A percentile compares a stretch with the other conserved stretches of the same genome.
phyloP scores from a whole-genome alignment of 805 yeast species.

The Hanseniaspora pseudoguilliermondii region DNA sequence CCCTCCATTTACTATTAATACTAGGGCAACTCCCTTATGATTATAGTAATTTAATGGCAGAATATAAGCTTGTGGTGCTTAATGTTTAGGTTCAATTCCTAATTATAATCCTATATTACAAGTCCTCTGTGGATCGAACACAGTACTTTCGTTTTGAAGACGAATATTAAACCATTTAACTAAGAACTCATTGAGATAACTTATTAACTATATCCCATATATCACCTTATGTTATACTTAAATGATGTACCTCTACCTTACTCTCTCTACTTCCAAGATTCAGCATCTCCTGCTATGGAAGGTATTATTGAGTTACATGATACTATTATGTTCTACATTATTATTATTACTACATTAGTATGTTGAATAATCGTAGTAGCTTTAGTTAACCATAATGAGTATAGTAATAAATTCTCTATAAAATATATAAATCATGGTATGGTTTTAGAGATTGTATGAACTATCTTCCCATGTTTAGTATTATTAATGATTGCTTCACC shows the following conservation, averaged over 20 bases:
- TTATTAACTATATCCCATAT: not conserved
- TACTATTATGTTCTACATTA: conserved; percentile 19
- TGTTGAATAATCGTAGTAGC: conserved; percentile 16
- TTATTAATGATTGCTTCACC: conserved; percentile 16
- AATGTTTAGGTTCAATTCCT: not conserved
- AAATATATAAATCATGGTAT: conserved; percentile 21
- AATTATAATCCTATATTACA: not conserved
- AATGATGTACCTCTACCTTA: conserved; percentile 22
- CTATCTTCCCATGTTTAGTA: conserved; percentile 20
- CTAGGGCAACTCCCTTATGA: not conserved
- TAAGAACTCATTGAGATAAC: not conserved
- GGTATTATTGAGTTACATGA: conserved; percentile 19
- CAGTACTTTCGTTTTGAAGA: not conserved
- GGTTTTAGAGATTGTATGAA: conserved; percentile 21
- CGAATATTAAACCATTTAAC: not conserved
- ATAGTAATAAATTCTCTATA: conserved; percentile 14
- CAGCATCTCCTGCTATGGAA: conserved; percentile 18
- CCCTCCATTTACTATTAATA: too few relatives aligned
- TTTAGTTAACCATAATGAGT: conserved; percentile 14
- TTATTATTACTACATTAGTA: conserved; percentile 11
- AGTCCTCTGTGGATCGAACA: not conserved
- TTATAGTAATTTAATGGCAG: not conserved
- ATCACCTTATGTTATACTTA: not conserved
- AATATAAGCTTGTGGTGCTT: not conserved
- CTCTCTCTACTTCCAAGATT: conserved; percentile 19